Evolutionary conservation across 2,329 filamentous ascomycete species (phyloP).

Genomic region (Coniochaeta sp.): DNA sequence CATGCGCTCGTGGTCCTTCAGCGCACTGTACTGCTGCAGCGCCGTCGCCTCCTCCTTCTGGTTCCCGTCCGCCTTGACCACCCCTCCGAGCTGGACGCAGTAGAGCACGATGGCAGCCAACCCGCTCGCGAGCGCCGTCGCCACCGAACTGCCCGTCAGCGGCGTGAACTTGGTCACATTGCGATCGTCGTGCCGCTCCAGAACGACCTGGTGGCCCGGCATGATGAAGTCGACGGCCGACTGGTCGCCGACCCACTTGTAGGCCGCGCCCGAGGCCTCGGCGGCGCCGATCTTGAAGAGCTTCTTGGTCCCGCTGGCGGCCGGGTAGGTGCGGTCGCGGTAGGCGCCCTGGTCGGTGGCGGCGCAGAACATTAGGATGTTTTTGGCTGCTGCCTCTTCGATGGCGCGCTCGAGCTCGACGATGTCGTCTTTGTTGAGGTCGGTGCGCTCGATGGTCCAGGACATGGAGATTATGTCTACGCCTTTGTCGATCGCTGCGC

Average conservation of each 20-base stretch:
- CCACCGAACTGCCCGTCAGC: constrained; percentile 17
- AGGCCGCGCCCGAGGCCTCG: constrained; percentile 11
- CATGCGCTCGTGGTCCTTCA: constrained; percentile 16
- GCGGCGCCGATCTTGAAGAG: constrained; percentile 22
- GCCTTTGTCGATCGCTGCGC: constrained; percentile 18
- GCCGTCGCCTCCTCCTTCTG: constrained; percentile 1
- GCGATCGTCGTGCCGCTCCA: constrained; percentile 4
- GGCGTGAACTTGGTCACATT: not conserved
- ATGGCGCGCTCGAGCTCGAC: constrained; percentile 20
- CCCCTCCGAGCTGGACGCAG: constrained; percentile 14
- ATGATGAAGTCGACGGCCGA: constrained; percentile 21
- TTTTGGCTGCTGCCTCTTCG: constrained; percentile 11
- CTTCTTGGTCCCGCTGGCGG: constrained; percentile 3
- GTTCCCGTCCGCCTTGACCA: not conserved
- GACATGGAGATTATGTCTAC: constrained; percentile 31
- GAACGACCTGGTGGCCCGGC: constrained; percentile 20
- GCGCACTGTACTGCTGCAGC: constrained; percentile 9
- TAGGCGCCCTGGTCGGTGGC: constrained; percentile 20
- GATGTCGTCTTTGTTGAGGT: constrained; percentile 10
- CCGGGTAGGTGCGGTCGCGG: constrained; percentile 9
- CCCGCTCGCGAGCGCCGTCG: constrained; percentile 22
- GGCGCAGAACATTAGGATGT: constrained; percentile 31
- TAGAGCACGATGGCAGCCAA: constrained; percentile 21
- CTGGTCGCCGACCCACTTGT: constrained; percentile 13
- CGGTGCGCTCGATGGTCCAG: constrained; percentile 23